Conservation (phyloP, 1,284 basidiomycete species). For the Fomitopsis betulina region DNA sequence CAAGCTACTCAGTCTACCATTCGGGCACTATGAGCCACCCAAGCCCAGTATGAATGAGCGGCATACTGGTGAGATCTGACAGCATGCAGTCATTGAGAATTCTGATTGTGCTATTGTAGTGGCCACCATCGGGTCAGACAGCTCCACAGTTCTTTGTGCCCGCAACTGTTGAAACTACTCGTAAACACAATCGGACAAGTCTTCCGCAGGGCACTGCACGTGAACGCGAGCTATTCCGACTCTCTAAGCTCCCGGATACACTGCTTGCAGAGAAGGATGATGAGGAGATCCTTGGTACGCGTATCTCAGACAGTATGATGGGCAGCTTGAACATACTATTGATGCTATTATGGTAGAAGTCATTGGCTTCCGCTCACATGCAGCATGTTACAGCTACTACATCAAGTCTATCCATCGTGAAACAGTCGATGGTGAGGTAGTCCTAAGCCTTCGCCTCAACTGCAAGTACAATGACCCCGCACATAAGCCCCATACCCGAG, state of each 20-base stretch:
- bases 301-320: no score
- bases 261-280: background rate
- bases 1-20: no score
- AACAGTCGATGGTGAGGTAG: background rate
- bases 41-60: no score
- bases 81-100: no score
- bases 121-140: no score
- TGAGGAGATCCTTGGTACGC: background rate
- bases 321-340: background rate
- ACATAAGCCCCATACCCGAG: background rate
- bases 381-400: background rate
- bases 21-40: no score
- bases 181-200: background rate
- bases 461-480: background rate
- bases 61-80: no score
- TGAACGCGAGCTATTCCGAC: background rate
- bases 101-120: no score
- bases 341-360: background rate
- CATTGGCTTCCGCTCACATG: background rate
- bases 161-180: background rate
- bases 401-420: background rate
- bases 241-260: background rate
- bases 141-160: background rate
- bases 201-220: background rate
- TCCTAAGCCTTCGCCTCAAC: background rate